Evolutionary conservation across 495 filamentous ascomycete species (phyloP).

Genomic region (Talaromyces trachyspermus): DNA sequence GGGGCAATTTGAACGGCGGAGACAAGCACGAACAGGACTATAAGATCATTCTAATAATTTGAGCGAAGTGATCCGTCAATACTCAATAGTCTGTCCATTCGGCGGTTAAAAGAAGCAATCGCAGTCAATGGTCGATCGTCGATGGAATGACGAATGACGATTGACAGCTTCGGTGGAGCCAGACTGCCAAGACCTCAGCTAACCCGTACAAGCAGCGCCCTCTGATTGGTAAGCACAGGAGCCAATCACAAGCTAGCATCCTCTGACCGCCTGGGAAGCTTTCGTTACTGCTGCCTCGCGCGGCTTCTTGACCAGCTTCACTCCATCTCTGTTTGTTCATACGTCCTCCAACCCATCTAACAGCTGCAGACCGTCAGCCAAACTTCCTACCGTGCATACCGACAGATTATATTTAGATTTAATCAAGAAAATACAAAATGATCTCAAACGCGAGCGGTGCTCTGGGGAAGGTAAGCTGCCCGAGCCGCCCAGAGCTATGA

Average conservation of each 20-base stretch:
- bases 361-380: background rate
- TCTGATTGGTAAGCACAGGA: background rate
- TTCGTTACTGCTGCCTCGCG: slow-evolving; percentile 7
- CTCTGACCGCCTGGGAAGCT: slow-evolving; percentile 1
- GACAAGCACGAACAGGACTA: too few species aligned
- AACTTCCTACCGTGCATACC: too few species aligned
- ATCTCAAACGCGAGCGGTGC: slow-evolving; percentile 48
- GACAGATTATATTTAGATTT: too few species aligned
- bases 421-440: slow-evolving; percentile 1
- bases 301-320: background rate
- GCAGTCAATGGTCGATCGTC: too few species aligned
- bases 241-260: slow-evolving; percentile 2
- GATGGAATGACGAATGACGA: background rate
- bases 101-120: too few species aligned
- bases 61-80: too few species aligned
- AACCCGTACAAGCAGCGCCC: background rate
- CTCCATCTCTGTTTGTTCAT: background rate
- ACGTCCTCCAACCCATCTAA: background rate
- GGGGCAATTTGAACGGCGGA: too few species aligned
- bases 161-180: background rate
- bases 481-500: slow-evolving; percentile 14
- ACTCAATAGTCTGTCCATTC: too few species aligned
- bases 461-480: slow-evolving; percentile 56
- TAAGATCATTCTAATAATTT: too few species aligned
- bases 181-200: background rate